Evolutionary conservation across 129 eudicot genomes (phyloP).

Genomic region (Apium graveolens): DNA sequence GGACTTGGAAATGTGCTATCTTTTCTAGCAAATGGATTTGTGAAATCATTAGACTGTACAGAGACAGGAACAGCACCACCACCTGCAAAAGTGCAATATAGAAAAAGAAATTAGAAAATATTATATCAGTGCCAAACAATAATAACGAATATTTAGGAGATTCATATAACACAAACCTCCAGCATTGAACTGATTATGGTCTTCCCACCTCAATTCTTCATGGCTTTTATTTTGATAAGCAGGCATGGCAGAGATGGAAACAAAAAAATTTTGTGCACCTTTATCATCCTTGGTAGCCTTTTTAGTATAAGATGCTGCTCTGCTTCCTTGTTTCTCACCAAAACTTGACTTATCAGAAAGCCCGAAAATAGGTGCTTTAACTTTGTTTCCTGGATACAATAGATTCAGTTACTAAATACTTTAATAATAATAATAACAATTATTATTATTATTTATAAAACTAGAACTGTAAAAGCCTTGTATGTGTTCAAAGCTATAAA

Average conservation of each 20-base stretch:
- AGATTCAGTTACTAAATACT: background rate
- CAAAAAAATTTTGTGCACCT: background rate
- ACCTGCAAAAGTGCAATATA: background rate
- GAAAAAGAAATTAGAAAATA: background rate
- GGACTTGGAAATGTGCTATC: background rate
- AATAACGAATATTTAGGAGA: background rate
- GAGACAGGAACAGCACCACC: background rate
- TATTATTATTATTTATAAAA: no score
- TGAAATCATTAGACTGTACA: background rate
- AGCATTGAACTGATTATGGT: background rate
- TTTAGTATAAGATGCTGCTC: background rate
- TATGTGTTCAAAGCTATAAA: background rate
- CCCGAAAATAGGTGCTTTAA: background rate
- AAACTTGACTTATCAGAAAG: background rate
- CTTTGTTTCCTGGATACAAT: background rate
- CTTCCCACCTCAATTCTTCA: conserved; percentile 17
- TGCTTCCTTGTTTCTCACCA: background rate
- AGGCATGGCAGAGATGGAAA: conserved; percentile 13
- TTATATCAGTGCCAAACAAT: background rate
- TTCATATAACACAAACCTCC: background rate
- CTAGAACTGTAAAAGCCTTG: background rate
- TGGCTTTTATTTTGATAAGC: conserved; percentile 7
- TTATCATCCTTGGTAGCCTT: background rate
- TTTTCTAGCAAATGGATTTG: background rate
- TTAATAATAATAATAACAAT: background rate